Percentiles rank a stretch among this genome's conserved stretches.
These are phyloP conservation scores for Tuber magnatum DNA, from an alignment of 495 filamentous ascomycete genomes.

Conservation along the genomic window DNA sequence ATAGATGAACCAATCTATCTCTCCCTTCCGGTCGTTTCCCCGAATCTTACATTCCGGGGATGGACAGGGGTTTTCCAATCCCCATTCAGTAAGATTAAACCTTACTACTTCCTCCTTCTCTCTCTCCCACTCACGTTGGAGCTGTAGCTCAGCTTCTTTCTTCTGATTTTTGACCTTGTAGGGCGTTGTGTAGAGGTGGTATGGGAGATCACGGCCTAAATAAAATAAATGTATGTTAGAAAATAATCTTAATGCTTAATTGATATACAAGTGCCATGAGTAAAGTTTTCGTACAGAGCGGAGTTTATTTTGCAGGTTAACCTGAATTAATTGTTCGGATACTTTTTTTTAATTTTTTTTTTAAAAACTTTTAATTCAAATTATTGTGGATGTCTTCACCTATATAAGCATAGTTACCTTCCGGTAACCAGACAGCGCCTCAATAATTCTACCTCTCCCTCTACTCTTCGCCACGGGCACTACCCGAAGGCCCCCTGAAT, in stretches of 20 bases:
- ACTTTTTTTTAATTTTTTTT: too few relatives aligned
- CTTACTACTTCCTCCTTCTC: neutral
- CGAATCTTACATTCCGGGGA: neutral
- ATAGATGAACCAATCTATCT: slow-evolving; percentile 16
- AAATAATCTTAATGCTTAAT: too few relatives aligned
- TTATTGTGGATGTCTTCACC: too few relatives aligned
- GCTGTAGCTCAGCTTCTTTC: neutral
- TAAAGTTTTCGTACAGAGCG: too few relatives aligned
- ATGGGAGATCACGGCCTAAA: neutral
- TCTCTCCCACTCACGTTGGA: slow-evolving; percentile 6
- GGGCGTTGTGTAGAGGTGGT: neutral
- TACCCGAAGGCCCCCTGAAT: too few relatives aligned
- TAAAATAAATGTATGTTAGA: neutral
- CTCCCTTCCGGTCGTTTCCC: neutral
- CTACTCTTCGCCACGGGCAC: too few relatives aligned
- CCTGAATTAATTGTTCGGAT: neutral
- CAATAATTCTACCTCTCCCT: too few relatives aligned
- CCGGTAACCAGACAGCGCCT: too few relatives aligned
- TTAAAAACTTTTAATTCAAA: too few relatives aligned
- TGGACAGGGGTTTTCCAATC: neutral
- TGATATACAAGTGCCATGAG: too few relatives aligned
- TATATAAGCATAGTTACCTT: too few relatives aligned
- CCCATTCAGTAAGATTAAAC: neutral
- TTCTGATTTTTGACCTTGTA: neutral
- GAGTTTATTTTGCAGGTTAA: too few relatives aligned